Percentiles rank a stretch among this genome's conserved stretches.
Evolutionary conservation across 1,139 yeast species (phyloP).

Genomic region (Suhomyces bolitotheri): DNA sequence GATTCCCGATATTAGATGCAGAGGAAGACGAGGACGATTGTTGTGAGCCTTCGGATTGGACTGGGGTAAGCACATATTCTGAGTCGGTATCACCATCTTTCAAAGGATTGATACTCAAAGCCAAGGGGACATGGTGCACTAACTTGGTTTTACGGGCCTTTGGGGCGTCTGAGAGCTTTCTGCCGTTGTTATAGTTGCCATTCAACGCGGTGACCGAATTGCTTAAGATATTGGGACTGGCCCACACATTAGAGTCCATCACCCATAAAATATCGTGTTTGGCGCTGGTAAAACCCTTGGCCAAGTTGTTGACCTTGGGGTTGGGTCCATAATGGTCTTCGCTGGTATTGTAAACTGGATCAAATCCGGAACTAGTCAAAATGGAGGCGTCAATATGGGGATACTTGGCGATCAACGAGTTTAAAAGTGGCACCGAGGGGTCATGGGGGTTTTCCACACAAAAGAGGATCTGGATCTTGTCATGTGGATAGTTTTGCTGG

Average conservation of each 20-base stretch:
- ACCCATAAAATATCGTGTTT: constrained; percentile 80
- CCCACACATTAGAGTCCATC: constrained; percentile 88
- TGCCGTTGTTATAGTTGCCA: constrained; percentile 49
- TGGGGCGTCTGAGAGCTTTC: constrained; percentile 17
- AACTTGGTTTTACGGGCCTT: constrained; percentile 52
- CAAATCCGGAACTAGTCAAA: constrained; percentile 39
- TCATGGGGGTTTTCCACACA: constrained; percentile 70
- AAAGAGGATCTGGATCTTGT: constrained; percentile 66
- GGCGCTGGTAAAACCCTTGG: constrained; percentile 72
- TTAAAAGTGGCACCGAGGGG: constrained; percentile 62
- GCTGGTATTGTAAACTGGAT: constrained; percentile 14
- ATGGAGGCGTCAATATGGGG: constrained; percentile 62
- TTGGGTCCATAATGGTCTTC: constrained; percentile 73
- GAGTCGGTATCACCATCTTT: constrained; percentile 16
- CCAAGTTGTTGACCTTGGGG: constrained; percentile 83
- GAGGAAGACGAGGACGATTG: constrained; percentile 1
- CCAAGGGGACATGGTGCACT: constrained; percentile 80
- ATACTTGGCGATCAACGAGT: constrained; percentile 50
- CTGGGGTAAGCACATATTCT: constrained; percentile 24
- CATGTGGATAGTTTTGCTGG: constrained; percentile 62
- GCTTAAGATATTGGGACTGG: constrained; percentile 60
- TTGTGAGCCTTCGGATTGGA: constrained; percentile 3
- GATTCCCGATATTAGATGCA: neutral
- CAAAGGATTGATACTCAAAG: constrained; percentile 39
- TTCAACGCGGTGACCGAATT: constrained; percentile 63